phyloP scores from a whole-genome alignment of 129 eudicot genomes.

The Pulicaria dysenterica region DNA sequence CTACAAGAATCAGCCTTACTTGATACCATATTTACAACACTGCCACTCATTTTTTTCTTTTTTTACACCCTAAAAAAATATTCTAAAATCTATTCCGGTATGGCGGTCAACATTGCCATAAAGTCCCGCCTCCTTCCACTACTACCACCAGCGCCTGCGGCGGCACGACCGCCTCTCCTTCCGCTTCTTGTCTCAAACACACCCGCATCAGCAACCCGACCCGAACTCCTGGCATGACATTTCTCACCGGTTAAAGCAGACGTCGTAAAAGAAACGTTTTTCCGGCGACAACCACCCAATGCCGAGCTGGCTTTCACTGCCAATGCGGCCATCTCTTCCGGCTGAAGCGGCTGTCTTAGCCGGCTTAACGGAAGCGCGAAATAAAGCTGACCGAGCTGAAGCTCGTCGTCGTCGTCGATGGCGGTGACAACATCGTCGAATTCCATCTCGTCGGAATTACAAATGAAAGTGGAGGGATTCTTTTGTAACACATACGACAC shows the following conservation, averaged over 20 bases:
- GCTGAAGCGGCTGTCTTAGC: slow-evolving; percentile 53
- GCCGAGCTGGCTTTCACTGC: slow-evolving; percentile 95
- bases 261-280: slow-evolving; percentile 31
- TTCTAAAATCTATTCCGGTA: slow-evolving; percentile 56
- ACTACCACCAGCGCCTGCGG: slow-evolving; percentile 29
- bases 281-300: slow-evolving; percentile 64
- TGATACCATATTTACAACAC: slow-evolving; percentile 43
- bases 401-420: slow-evolving; percentile 58
- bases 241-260: slow-evolving; percentile 31
- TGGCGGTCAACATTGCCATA: slow-evolving; percentile 59
- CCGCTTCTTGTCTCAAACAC: slow-evolving; percentile 21
- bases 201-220: slow-evolving; percentile 52
- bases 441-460: slow-evolving; percentile 96
- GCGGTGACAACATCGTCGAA: slow-evolving; percentile 75
- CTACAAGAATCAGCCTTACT: slow-evolving; percentile 32
- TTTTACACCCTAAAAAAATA: neutral
- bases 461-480: slow-evolving; percentile 66
- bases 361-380: slow-evolving; percentile 74
- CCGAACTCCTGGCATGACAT: slow-evolving; percentile 26
- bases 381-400: slow-evolving; percentile 76
- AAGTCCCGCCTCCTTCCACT: slow-evolving; percentile 47
- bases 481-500: slow-evolving; percentile 63
- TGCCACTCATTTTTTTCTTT: neutral
- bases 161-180: slow-evolving; percentile 34
- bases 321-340: slow-evolving; percentile 97